phyloP scores from a whole-genome alignment of 371 early-diverging fungal species.

The Mortierella sp. region DNA sequence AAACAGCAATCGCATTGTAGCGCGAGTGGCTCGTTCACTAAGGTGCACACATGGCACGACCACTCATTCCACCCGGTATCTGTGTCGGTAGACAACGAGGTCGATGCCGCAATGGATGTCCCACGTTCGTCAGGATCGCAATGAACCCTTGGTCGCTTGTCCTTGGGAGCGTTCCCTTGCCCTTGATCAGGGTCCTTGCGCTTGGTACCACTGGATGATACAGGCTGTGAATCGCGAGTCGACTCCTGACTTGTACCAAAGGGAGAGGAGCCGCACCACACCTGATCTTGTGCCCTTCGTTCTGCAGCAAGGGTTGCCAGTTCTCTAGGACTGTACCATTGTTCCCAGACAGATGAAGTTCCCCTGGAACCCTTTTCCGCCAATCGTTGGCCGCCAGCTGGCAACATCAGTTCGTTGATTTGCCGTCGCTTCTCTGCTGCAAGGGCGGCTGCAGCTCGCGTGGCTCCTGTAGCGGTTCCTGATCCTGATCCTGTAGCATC shows the following conservation, averaged over 20 bases:
- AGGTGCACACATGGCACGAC: slow-evolving; percentile 25
- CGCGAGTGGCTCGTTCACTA: slow-evolving; percentile 18
- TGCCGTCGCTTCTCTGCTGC: slow-evolving; percentile 41
- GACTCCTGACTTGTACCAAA: not conserved
- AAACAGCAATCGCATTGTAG: slow-evolving; percentile 39
- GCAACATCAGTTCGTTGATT: slow-evolving; percentile 36
- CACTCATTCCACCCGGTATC: slow-evolving; percentile 18
- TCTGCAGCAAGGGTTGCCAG: slow-evolving; percentile 41
- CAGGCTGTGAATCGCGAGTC: not conserved
- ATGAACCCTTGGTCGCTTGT: not conserved
- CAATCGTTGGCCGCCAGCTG: slow-evolving; percentile 28
- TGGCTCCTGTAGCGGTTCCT: slow-evolving; percentile 1
- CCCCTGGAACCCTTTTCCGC: slow-evolving; percentile 4
- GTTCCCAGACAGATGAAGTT: slow-evolving; percentile 30
- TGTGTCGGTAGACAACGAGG: not conserved
- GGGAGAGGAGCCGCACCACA: slow-evolving; percentile 39
- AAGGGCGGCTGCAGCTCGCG: slow-evolving; percentile 16
- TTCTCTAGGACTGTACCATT: slow-evolving; percentile 41
- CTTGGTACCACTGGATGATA: no score
- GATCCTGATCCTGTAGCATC: not conserved
- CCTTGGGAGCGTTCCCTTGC: not conserved
- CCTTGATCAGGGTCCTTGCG: slow-evolving; percentile 1
- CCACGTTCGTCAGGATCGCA: no score
- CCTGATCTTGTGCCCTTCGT: slow-evolving; percentile 26
- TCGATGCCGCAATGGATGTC: not conserved